Base-by-base conservation (phyloP, 768 basidiomycete genomes). In the Tephrocybe sp. region DNA sequence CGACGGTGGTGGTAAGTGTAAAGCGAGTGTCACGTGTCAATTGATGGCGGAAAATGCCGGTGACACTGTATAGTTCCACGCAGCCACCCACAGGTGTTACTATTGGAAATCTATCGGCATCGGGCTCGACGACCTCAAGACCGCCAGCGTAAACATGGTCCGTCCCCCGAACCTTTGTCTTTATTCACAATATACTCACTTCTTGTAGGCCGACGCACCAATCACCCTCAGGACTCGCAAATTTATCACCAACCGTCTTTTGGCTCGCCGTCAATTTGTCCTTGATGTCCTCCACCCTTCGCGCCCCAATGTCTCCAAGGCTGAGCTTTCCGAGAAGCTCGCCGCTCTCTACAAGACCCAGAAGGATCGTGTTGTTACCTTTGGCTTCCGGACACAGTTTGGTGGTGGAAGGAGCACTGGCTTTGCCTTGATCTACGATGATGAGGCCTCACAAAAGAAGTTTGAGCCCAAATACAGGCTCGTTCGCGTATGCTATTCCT, bases 371-470 rank as follows among this genome's bases (percentile, higher is more conserved):
- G 90, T 98, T 46, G 91, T 97, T 59, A 83, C 91, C 54, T 99
- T 98, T 56, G 96, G 97, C 56, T 86, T 98, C 72, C 78, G 83
- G 70, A 98, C 96, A 64, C 86, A 90, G 41, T 99, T 98, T 72
- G 97, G 97, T 88, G 97, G 97, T 70, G 97, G 96, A 69, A 81
- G 87, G 65, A 94, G 89, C 75, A 96, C 94, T 38, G 97, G 97
- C 44, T 99, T 99, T 71, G 96, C 87, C 39, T 74, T 98, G 73
- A 93, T 99, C 61, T 99, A 99, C 71, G 97, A 99, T 68, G 89
- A 91, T 62, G 93, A 97, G 79, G 84, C 81, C 48, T 80, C 89
- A 50, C 95, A 97, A 79, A 92, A 80, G 78, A 94, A 92, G 76
- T 98, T 98, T 63, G 97, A 99, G 79, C 96, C 97, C 58, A 91